Evolutionary conservation across 768 basidiomycete genomes (phyloP).

Genomic region (Podaxis rugospora): DNA sequence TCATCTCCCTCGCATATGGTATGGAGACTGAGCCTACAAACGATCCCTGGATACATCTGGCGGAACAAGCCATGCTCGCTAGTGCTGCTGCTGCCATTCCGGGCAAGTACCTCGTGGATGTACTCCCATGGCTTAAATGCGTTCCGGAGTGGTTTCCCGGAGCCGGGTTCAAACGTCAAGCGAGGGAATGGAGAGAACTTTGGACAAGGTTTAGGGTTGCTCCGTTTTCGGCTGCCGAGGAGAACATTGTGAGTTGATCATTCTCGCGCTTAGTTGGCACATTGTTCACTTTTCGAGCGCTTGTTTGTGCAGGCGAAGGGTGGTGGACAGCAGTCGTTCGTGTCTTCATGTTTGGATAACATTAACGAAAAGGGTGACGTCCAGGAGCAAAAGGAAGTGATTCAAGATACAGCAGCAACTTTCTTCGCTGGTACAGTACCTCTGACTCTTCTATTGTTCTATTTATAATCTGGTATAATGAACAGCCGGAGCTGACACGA

Average conservation of each 20-base stretch:
- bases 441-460: background rate
- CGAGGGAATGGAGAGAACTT: slow-evolving; percentile 35
- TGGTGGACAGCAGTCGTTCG: slow-evolving; percentile 20
- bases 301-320: slow-evolving; percentile 16
- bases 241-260: slow-evolving; percentile 19
- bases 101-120: slow-evolving; percentile 43
- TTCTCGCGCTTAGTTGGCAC: background rate
- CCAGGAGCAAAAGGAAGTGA: slow-evolving; percentile 17
- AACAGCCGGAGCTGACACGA: slow-evolving; percentile 25
- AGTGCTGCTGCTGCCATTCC: slow-evolving; percentile 32
- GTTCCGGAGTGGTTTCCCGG: slow-evolving; percentile 60
- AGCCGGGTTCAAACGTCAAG: slow-evolving; percentile 52
- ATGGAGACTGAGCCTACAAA: slow-evolving; percentile 31
- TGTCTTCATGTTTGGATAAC: slow-evolving; percentile 18
- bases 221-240: slow-evolving; percentile 28
- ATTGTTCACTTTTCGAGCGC: background rate
- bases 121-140: slow-evolving; percentile 32
- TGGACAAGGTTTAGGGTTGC: slow-evolving; percentile 30
- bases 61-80: slow-evolving; percentile 31
- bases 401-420: slow-evolving; percentile 36
- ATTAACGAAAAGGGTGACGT: slow-evolving; percentile 17
- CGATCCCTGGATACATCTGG: slow-evolving; percentile 41
- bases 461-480: background rate
- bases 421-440: slow-evolving; percentile 25
- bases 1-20: slow-evolving; percentile 44